Percentiles rank a stretch among this genome's conserved stretches.
phyloP scores from a whole-genome alignment of 2,329 filamentous ascomycete species.

The Myriosclerotinia curreyana region DNA sequence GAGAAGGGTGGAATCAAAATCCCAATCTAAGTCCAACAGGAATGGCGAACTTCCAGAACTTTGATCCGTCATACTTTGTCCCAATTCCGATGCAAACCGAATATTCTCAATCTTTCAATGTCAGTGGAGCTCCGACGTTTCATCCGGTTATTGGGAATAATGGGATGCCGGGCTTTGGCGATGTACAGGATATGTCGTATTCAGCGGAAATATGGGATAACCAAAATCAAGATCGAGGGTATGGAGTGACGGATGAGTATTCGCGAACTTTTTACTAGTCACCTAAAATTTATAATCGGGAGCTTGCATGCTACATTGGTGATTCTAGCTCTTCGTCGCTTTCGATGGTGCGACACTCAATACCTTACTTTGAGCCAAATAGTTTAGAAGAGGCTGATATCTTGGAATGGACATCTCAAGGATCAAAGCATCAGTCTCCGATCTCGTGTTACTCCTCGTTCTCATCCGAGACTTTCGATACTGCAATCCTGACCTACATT shows the following conservation, averaged over 20 bases:
- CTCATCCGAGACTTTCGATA: not conserved
- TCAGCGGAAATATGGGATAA: not conserved
- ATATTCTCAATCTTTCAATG: not conserved
- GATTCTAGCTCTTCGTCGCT: not conserved
- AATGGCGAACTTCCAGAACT: not conserved
- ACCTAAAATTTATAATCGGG: no score
- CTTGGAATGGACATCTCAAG: no score
- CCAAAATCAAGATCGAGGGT: not conserved
- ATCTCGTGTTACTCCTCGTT: not conserved
- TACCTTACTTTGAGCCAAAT: no score
- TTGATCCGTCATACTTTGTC: not conserved
- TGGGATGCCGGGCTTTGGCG: not conserved
- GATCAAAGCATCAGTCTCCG: no score
- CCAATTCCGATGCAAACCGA: not conserved
- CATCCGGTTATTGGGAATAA: not conserved
- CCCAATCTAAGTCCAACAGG: not conserved
- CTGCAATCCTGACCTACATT: not conserved
- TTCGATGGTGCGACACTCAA: not conserved
- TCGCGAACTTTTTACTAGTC: not conserved
- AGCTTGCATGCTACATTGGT: fast-evolving
- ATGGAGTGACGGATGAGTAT: not conserved
- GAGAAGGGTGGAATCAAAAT: not conserved
- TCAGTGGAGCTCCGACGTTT: not conserved
- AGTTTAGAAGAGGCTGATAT: no score
- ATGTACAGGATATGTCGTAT: not conserved